phyloP scores from a whole-genome alignment of 78 protist genomes.

The Dictyostelium citrinum region DNA sequence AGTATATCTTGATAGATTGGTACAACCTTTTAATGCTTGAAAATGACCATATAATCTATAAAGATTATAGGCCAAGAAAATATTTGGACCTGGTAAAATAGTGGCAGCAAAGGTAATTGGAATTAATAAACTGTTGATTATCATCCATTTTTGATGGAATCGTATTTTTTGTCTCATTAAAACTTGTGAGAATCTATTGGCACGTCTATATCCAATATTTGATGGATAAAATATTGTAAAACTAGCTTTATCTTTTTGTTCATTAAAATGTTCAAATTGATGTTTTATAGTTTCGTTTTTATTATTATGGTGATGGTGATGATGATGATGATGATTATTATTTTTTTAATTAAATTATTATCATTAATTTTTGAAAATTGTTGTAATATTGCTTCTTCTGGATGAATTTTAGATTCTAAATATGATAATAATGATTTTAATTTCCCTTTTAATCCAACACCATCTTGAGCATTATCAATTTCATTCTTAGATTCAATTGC shows the following conservation, averaged over 20 bases:
- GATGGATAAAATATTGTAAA: slow-evolving; percentile 34
- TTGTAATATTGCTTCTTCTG: slow-evolving; percentile 42
- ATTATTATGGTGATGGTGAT: background rate
- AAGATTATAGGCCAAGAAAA: slow-evolving; percentile 50
- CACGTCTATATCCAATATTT: slow-evolving; percentile 27
- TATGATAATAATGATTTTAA: slow-evolving; percentile 3
- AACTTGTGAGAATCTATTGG: slow-evolving; percentile 35
- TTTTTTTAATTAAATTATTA: slow-evolving; percentile 2
- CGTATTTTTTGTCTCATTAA: slow-evolving; percentile 1
- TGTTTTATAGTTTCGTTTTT: background rate
- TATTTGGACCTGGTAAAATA: slow-evolving; percentile 62
- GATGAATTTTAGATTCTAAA: slow-evolving; percentile 38
- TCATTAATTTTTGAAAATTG: slow-evolving; percentile 35
- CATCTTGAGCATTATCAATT: slow-evolving; percentile 45
- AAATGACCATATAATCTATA: slow-evolving; percentile 45
- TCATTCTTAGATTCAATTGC: slow-evolving; percentile 49
- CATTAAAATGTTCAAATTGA: slow-evolving; percentile 13
- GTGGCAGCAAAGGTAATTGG: slow-evolving; percentile 61
- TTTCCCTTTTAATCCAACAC: slow-evolving; percentile 36
- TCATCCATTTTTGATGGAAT: slow-evolving; percentile 26
- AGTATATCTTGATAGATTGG: background rate
- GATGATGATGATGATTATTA: background rate
- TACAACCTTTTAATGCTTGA: slow-evolving; percentile 40
- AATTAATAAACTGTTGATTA: slow-evolving; percentile 1
- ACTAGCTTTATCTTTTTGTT: background rate